Evolutionary conservation across 108 stramenopile species (phyloP), one percentile per base, ranked within the genome.

Genomic region (Mayamaea pseudoterrestris): DNA sequence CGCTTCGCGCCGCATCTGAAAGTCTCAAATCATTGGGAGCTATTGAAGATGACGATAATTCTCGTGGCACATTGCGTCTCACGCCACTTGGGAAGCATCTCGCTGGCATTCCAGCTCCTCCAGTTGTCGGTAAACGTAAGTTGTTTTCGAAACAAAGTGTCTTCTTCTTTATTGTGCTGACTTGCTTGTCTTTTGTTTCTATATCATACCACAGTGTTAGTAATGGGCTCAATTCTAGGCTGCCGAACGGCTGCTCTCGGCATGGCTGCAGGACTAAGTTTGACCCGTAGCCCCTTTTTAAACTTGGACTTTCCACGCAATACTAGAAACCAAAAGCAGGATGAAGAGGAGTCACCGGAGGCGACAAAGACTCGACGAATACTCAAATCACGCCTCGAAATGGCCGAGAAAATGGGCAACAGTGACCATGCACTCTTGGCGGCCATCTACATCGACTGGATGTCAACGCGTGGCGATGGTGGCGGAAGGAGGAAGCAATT

Each of bases 81-180:
- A 78, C 83, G 11, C 80, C 88, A 0, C 74, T 90, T 16, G 88
- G 88, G n/a, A 66, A 62, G 41, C 88, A 90, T 53, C 50, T 90
- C 1, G 80, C 88, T 32, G 78, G 76, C 17, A 90, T 90, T 29
- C 88, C 88, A 9, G 83, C 88, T 13, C 83, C 83, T 35, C 88
- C 88, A 23, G 45, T 71, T 3, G 67, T 90, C 23, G 88, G 80
- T 12, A 90, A 90, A 50, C 39, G 66, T 68, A 61, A 53, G 66
- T 61, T 11, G n/a, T n/a, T n/a, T n/a, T n/a, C n/a, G n/a, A n/a
- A n/a, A n/a, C n/a, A n/a, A n/a, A n/a, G n/a, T n/a, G n/a, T n/a
- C n/a, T n/a, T n/a, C n/a, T n/a, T n/a, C n/a, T n/a, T n/a, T n/a
- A n/a, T 60, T 53, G 8, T 61, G 73, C 5, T 73, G 75, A 26